Conservation (phyloP, 192 early-diverging fungal species). For the Coemansia sp. region DNA sequence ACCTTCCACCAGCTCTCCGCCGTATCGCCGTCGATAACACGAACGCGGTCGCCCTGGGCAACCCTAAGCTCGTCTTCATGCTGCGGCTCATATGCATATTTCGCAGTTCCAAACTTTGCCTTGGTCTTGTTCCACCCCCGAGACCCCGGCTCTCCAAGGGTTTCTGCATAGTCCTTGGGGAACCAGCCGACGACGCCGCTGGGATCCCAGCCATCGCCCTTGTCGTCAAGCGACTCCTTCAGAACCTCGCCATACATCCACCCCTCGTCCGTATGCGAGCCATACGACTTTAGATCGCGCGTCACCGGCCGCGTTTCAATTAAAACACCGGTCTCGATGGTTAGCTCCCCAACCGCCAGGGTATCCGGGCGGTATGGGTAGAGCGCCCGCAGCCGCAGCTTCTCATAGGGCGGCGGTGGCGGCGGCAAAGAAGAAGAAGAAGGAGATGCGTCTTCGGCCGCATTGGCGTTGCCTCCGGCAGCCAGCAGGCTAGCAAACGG, state of each 20-base stretch:
- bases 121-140: conserved; percentile 41
- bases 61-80: conserved; percentile 47
- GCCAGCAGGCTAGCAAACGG: conserved; percentile 36
- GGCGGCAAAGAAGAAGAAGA: not conserved
- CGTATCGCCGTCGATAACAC: conserved; percentile 43
- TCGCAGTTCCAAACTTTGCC: conserved; percentile 37
- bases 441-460: not conserved
- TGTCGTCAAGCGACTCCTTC: conserved; percentile 14
- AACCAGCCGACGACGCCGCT: conserved; percentile 41
- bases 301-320: conserved; percentile 34
- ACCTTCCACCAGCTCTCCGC: conserved; percentile 53
- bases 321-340: conserved; percentile 31
- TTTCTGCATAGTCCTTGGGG: conserved; percentile 40
- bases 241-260: conserved; percentile 49
- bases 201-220: conserved; percentile 34
- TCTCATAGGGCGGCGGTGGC: conserved; percentile 8
- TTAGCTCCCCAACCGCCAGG: conserved; percentile 16
- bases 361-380: conserved; percentile 30
- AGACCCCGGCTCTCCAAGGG: conserved; percentile 28
- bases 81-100: conserved; percentile 46
- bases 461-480: not conserved
- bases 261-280: conserved; percentile 28
- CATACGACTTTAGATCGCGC: not conserved
- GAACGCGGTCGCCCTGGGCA: conserved; percentile 23
- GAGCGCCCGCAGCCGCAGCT: conserved; percentile 28